Evolutionary conservation across 2,329 filamentous ascomycete genomes (phyloP), one percentile per base, ranked within the genome.

Genomic region (Fonsecaea pedrosoi): DNA sequence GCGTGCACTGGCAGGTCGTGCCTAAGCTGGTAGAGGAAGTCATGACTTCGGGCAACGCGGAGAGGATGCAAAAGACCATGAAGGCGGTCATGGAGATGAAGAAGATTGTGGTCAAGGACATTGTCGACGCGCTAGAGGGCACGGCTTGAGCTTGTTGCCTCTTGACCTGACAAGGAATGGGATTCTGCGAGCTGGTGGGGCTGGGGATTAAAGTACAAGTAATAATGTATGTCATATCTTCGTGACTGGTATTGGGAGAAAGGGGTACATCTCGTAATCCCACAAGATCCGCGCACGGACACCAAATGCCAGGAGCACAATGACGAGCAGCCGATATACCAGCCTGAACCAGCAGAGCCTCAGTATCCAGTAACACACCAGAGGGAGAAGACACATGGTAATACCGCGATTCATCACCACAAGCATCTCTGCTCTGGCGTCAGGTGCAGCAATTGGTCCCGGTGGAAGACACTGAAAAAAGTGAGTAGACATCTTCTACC

Each of bases 1-100:
- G 82, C 3, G 73, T 84, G 10, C 70, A 74, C 12, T 84, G 83
- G 82, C 83, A 85, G 76, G 74, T 84, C 38, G 73, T 81, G 50
- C 82, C 82, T 4, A 77, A 66, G 66, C 67, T 56, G 21, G 67
- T 83, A 60, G 76, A 75, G 71, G 73, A 77, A 62, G 73, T 79
- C 72, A 61, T 82, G 66, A 57, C 66, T 1, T 73, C 75, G n/a
- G 70, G 74, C 40, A 78, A 82, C 61, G 73, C 70, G 71, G 79
- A 73, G 65, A 78, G 74, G 42, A 74, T 75, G 15, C 73, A 70
- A 5, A 72, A 76, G 55, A 75, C 30, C 7, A 67, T 64, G 66
- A 37, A 61, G 50, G 77, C 75, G 4, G 82, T 83, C 78, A 75
- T 81, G 77, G 68, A 69, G 32, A 81, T 82, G 79, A 77, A 77